A percentile compares a stretch with the other conserved stretches of the same genome.
phyloP scores from a whole-genome alignment of 2,329 filamentous ascomycete genomes.

The Exophiala dermatitidis region DNA sequence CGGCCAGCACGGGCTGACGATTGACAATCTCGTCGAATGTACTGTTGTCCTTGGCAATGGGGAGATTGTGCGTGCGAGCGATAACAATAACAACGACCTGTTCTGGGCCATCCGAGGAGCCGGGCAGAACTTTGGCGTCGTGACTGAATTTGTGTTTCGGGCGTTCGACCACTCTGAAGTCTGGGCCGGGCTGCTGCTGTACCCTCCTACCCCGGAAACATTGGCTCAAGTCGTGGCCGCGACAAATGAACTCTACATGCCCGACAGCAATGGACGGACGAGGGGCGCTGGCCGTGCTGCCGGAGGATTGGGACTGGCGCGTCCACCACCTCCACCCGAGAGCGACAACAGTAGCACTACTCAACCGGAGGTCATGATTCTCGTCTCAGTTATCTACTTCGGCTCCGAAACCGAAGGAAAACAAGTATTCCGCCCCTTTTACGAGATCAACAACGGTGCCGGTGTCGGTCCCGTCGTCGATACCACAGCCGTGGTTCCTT shows the following conservation, averaged over 20 bases:
- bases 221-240: constrained; percentile 27
- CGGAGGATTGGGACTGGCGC: constrained; percentile 29
- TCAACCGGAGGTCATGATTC: constrained; percentile 27
- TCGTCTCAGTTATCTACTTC: constrained; percentile 34
- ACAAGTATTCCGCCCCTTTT: constrained; percentile 33
- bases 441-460: constrained; percentile 29
- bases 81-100: constrained; percentile 33
- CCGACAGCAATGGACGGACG: constrained; percentile 24
- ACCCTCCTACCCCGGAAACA: constrained; percentile 24
- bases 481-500: constrained; percentile 37
- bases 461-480: constrained; percentile 31
- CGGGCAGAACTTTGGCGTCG: constrained; percentile 38
- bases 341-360: no score
- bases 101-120: constrained; percentile 40
- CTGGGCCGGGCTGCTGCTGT: constrained; percentile 32
- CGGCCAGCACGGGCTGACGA: constrained; percentile 48
- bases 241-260: constrained; percentile 25
- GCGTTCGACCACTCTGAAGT: constrained; percentile 33
- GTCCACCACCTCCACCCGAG: constrained; percentile 28
- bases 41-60: constrained; percentile 36
- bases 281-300: constrained; percentile 19
- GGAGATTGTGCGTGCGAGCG: constrained; percentile 33
- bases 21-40: constrained; percentile 43
- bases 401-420: constrained; percentile 35
- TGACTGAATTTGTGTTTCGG: constrained; percentile 37